A percentile compares a stretch with the other conserved stretches of the same genome.
Evolutionary conservation across 2,329 filamentous ascomycete genomes (phyloP).

Genomic region (Cladophialophora exuberans): DNA sequence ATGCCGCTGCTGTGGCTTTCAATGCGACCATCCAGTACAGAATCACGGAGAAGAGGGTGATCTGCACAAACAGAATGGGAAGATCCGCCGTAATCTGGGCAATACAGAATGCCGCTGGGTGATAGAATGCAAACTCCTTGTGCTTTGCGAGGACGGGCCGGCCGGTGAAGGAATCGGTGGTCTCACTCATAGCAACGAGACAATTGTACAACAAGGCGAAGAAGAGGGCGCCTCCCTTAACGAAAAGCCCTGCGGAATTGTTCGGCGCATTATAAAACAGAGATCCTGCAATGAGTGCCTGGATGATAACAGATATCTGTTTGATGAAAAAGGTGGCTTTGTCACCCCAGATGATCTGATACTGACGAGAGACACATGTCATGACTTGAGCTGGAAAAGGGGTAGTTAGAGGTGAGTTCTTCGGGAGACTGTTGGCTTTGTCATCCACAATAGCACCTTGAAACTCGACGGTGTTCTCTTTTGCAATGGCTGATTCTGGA

Average conservation of each 20-base stretch:
- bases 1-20: constrained; percentile 53
- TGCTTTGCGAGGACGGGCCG: constrained; percentile 93
- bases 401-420: constrained; percentile 59
- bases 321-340: constrained; percentile 67
- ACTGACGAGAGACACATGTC: constrained; percentile 61
- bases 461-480: constrained; percentile 58
- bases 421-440: constrained; percentile 58
- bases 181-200: constrained; percentile 62
- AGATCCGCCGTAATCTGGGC: constrained; percentile 84
- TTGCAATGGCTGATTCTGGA: constrained; percentile 54
- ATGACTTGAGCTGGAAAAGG: constrained; percentile 59
- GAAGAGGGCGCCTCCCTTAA: constrained; percentile 67
- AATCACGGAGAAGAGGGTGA: constrained; percentile 74
- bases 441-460: constrained; percentile 56
- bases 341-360: constrained; percentile 68
- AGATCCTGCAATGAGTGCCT: constrained; percentile 66
- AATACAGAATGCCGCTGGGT: constrained; percentile 84
- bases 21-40: constrained; percentile 71
- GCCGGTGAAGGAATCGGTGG: constrained; percentile 75
- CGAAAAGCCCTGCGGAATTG: constrained; percentile 63
- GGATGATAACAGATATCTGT: constrained; percentile 59
- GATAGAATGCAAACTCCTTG: constrained; percentile 81
- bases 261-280: constrained; percentile 67
- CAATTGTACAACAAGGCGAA: constrained; percentile 65
- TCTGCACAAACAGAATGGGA: constrained; percentile 75